Evolutionary conservation across 2,329 filamentous ascomycete genomes (phyloP).

Genomic region (Lecanicillium sp.): DNA sequence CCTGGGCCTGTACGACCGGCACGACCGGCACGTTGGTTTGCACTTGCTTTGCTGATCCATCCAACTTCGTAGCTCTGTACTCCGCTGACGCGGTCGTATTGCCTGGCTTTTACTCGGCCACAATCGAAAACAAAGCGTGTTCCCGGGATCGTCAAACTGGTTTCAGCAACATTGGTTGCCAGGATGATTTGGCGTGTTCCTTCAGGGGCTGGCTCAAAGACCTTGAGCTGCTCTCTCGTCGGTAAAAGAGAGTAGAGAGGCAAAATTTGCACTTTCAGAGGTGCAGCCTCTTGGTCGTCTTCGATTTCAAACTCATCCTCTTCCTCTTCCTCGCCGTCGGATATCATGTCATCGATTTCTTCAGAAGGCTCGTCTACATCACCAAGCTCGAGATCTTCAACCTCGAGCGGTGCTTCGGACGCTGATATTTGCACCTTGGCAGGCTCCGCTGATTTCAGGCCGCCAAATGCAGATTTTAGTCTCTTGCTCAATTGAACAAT

Average conservation of each 20-base stretch:
- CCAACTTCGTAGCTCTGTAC: conserved; percentile 93
- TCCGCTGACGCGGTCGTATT: conserved; percentile 77
- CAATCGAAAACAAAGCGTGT: conserved; percentile 95
- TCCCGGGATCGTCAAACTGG: conserved; percentile 90
- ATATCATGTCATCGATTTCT: conserved; percentile 50
- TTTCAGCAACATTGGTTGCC: conserved; percentile 95
- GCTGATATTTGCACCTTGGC: conserved; percentile 69
- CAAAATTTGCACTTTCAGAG: conserved; percentile 75
- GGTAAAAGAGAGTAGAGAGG: conserved; percentile 89
- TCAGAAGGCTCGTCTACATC: conserved; percentile 56
- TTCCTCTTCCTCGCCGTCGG: conserved; percentile 44
- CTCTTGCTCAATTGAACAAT: conserved; percentile 76
- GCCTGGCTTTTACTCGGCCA: conserved; percentile 84
- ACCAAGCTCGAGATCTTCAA: conserved; percentile 81
- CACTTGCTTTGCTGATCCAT: conserved; percentile 97
- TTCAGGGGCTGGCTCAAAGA: conserved; percentile 80
- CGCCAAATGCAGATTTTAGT: conserved; percentile 59
- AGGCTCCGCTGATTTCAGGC: conserved; percentile 45
- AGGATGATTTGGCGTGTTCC: conserved; percentile 79
- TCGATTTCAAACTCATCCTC: conserved; percentile 66
- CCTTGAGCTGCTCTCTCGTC: conserved; percentile 80
- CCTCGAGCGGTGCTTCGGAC: conserved; percentile 69
- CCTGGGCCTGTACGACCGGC: conserved; percentile 92
- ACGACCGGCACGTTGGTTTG: conserved; percentile 83
- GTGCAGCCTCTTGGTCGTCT: conserved; percentile 49